These are phyloP conservation scores for Cystobasidiaceae sp. DNA, from an alignment of 1,284 basidiomycete species.

Conservation along the genomic window DNA sequence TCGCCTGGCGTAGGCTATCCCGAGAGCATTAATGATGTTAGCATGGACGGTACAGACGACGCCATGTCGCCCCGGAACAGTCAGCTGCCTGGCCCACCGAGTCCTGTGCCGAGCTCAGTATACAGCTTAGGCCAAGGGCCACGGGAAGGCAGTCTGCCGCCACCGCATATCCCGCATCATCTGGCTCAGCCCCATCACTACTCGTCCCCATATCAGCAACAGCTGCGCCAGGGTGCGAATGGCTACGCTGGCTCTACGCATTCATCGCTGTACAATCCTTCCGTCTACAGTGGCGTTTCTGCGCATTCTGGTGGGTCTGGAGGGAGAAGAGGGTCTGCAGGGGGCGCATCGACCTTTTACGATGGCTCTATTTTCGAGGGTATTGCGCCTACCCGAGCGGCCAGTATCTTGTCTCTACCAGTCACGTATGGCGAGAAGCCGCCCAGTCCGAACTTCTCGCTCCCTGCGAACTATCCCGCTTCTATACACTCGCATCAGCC, in stretches of 20 bases:
- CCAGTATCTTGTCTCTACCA: conserved; percentile 39
- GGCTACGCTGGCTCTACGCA: conserved; percentile 30
- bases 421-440: conserved; percentile 28
- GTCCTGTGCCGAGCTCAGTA: conserved; percentile 38
- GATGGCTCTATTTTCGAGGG: conserved; percentile 44
- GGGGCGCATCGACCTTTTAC: conserved; percentile 39
- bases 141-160: no score
- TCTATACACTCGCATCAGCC: conserved; percentile 13
- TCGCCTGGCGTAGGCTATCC: conserved; percentile 33
- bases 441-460: conserved; percentile 21
- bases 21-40: conserved; percentile 47
- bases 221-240: conserved; percentile 47
- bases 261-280: conserved; percentile 27
- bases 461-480: not conserved
- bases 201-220: conserved; percentile 38
- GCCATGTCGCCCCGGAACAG: no score
- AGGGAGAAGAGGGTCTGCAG: conserved; percentile 25
- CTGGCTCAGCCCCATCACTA: conserved; percentile 44
- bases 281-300: conserved; percentile 15
- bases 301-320: conserved; percentile 9
- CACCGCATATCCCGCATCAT: not conserved
- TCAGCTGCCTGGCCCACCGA: conserved; percentile 18
- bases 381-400: conserved; percentile 31
- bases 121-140: conserved; percentile 41
- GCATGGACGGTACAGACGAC: conserved; percentile 40